phyloP scores from a whole-genome alignment of 805 yeast genomes.

The Monosporozyma aerobia region DNA sequence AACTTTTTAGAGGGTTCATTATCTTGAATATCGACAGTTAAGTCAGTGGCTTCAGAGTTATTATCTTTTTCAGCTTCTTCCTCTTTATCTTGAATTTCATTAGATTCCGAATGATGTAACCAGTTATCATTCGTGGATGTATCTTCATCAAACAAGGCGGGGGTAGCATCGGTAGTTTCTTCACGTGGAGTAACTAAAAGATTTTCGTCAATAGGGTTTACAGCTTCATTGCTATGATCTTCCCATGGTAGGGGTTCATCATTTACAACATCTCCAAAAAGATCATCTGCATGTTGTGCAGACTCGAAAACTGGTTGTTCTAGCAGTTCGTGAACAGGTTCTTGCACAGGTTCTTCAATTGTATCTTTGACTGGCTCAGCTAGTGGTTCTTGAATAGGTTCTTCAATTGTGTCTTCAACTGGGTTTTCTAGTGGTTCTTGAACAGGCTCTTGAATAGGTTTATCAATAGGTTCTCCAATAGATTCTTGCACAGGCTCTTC shows the following conservation, averaged over 20 bases:
- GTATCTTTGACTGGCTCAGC: too few relatives aligned
- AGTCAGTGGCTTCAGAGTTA: neutral
- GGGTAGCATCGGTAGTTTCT: neutral
- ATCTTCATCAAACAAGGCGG: neutral
- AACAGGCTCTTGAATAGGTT: neutral
- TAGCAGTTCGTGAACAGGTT: too few relatives aligned
- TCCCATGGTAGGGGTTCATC: neutral
- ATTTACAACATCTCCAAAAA: neutral
- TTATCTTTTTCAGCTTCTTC: neutral
- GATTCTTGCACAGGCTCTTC: too few relatives aligned
- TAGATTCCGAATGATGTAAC: neutral
- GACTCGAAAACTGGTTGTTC: neutral
- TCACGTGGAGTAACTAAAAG: neutral
- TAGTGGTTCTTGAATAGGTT: too few relatives aligned
- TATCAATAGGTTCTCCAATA: too few relatives aligned
- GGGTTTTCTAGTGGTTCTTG: too few relatives aligned
- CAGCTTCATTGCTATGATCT: neutral
- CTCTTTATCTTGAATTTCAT: neutral
- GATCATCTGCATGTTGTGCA: neutral
- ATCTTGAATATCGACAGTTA: too few relatives aligned
- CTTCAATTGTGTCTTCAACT: too few relatives aligned
- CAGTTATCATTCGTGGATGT: neutral
- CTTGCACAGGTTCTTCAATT: too few relatives aligned
- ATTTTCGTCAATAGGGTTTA: too few relatives aligned
- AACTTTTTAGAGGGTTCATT: conserved; percentile 15